These are phyloP conservation scores for Russula foetens DNA, from an alignment of 768 basidiomycete species.

Conservation along the genomic window DNA sequence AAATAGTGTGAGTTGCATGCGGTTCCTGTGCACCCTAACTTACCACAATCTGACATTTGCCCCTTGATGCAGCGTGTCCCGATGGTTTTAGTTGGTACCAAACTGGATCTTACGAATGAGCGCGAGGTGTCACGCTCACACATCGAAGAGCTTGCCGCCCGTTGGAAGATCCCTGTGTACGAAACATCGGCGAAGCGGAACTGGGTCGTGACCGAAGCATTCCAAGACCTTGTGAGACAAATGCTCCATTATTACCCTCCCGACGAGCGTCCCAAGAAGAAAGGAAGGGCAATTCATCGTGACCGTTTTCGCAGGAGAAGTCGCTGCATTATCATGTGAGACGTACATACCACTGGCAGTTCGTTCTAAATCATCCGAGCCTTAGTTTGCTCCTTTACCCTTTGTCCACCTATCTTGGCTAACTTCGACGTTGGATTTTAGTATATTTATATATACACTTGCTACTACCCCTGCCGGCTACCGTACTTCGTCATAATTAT, in stretches of 20 bases:
- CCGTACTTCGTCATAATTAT: conserved; percentile 8
- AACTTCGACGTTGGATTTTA: neutral
- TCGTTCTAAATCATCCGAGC: neutral
- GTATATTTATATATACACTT: conserved; percentile 1
- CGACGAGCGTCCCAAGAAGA: conserved; percentile 27
- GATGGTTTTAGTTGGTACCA: conserved; percentile 82
- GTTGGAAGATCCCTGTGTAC: conserved; percentile 71
- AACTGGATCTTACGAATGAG: conserved; percentile 72
- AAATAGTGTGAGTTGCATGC: conserved; percentile 39
- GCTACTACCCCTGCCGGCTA: neutral
- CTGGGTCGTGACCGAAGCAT: conserved; percentile 73
- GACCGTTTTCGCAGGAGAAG: conserved; percentile 16
- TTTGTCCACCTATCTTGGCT: conserved; percentile 2
- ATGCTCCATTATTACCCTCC: conserved; percentile 62
- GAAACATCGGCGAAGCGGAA: conserved; percentile 85
- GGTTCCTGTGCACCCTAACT: neutral
- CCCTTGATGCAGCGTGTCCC: conserved; percentile 44
- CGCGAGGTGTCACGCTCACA: conserved; percentile 63
- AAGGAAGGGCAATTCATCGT: conserved; percentile 28
- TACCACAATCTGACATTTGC: neutral
- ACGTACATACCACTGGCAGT: neutral
- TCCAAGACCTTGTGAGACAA: conserved; percentile 66
- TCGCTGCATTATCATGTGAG: conserved; percentile 35
- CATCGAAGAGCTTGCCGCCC: conserved; percentile 53
- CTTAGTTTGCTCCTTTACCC: neutral